phyloP scores from a whole-genome alignment of 1,284 basidiomycete species.

The Volvariella volvacea region DNA sequence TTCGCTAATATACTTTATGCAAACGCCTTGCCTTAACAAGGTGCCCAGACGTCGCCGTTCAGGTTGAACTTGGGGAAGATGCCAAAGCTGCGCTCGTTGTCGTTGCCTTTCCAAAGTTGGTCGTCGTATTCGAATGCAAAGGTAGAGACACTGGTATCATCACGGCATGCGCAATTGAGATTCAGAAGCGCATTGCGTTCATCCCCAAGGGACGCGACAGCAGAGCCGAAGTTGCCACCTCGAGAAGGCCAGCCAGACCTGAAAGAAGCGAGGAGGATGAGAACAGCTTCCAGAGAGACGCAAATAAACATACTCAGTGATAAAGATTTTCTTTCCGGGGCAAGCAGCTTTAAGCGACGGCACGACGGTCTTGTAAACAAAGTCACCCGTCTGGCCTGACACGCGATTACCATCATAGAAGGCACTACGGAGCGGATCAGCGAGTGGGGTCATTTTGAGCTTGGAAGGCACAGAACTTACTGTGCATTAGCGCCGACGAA shows the following conservation, averaged over 20 bases:
- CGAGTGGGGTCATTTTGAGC: not conserved
- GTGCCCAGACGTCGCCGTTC: conserved; percentile 18
- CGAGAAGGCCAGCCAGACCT: conserved; percentile 33
- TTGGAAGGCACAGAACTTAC: conserved; percentile 15
- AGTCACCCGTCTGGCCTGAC: conserved; percentile 24
- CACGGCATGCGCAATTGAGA: conserved; percentile 26
- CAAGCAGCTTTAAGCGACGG: conserved; percentile 26
- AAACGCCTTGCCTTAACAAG: too few relatives aligned
- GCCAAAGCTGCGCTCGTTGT: conserved; percentile 27
- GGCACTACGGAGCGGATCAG: conserved; percentile 14
- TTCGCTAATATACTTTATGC: too few relatives aligned
- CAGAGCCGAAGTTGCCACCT: conserved; percentile 18
- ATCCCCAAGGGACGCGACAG: conserved; percentile 20
- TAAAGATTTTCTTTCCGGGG: conserved; percentile 26
- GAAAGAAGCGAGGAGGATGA: not conserved
- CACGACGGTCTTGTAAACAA: conserved; percentile 27
- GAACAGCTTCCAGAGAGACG: not conserved
- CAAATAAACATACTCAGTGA: conserved; percentile 24
- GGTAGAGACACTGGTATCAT: conserved; percentile 23
- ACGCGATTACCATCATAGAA: conserved; percentile 25
- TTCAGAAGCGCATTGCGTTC: conserved; percentile 22
- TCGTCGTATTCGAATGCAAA: conserved; percentile 32
- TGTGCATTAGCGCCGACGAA: conserved; percentile 32
- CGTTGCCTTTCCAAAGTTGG: conserved; percentile 26
- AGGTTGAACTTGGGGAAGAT: conserved; percentile 24